These are phyloP conservation scores for Vigna hirtella DNA, from an alignment of 306 rosid species.

Conservation along the genomic window DNA sequence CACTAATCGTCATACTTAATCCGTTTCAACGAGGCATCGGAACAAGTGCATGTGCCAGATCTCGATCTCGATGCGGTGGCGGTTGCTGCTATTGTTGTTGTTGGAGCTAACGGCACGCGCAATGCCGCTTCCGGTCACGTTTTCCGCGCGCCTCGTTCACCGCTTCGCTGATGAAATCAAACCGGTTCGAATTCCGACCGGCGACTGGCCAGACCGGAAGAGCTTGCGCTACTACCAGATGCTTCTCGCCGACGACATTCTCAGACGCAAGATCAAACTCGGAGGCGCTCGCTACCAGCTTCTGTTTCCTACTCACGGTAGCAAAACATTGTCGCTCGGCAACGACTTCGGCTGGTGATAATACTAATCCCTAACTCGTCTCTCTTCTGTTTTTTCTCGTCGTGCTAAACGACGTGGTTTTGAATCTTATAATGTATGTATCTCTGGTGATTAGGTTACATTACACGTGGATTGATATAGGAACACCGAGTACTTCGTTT, in stretches of 20 bases:
- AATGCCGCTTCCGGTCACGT: conserved; percentile 48
- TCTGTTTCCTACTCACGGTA: conserved; percentile 78
- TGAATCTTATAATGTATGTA: conserved; percentile 8
- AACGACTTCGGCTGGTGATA: conserved; percentile 87
- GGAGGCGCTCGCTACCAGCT: conserved; percentile 62
- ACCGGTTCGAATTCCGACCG: conserved; percentile 44
- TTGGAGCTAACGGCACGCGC: conserved; percentile 37
- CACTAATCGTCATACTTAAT: conserved; percentile 29
- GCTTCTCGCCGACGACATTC: conserved; percentile 67
- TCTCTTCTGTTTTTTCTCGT: background rate
- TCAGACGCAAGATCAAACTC: conserved; percentile 66
- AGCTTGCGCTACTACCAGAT: conserved; percentile 58
- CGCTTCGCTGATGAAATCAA: conserved; percentile 78
- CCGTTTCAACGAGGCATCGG: background rate
- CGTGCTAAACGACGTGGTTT: background rate
- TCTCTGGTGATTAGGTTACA: conserved; percentile 68
- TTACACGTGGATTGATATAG: conserved; percentile 93
- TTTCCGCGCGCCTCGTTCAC: conserved; percentile 68
- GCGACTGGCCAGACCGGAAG: conserved; percentile 56
- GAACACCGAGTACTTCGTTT: conserved; percentile 88
- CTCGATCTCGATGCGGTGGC: conserved; percentile 48
- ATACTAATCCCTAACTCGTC: background rate
- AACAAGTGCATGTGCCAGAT: conserved; percentile 39
- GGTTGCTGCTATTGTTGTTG: conserved; percentile 37
- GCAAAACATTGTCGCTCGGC: conserved; percentile 76